Conservation (phyloP, 179 eudicot genomes). For the Silene vulgaris region DNA sequence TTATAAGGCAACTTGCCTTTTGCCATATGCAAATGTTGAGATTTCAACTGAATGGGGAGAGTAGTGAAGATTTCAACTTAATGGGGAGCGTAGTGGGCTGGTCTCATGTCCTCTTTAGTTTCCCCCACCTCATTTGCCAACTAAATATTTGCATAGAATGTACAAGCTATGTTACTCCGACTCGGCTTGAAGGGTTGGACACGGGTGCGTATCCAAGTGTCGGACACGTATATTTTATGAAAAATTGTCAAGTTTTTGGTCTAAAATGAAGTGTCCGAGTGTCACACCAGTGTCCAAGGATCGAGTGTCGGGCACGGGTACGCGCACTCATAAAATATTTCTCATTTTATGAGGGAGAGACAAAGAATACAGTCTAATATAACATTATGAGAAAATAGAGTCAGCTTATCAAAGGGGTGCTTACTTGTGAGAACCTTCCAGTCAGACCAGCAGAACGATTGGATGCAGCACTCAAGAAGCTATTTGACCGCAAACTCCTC, state of each 20-base stretch:
- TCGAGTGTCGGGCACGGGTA: neutral
- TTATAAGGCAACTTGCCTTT: no score
- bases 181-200: no score
- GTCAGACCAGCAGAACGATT: slow-evolving; percentile 64
- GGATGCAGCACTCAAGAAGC: slow-evolving; percentile 63
- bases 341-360: neutral
- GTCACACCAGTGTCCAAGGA: neutral
- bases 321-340: no score
- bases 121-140: neutral
- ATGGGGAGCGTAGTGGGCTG: neutral
- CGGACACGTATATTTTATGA: no score
- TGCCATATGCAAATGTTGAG: no score
- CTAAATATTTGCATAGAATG: neutral
- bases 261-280: no score
- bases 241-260: no score
- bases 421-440: slow-evolving; percentile 71
- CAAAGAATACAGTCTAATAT: neutral
- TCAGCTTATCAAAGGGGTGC: slow-evolving; percentile 19
- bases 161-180: neutral
- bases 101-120: slow-evolving; percentile 4
- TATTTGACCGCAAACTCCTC: slow-evolving; percentile 78
- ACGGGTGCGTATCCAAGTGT: no score
- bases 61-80: neutral
- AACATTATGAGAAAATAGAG: neutral
- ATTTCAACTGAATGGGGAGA: neutral